phyloP scores from a whole-genome alignment of 2,329 filamentous ascomycete species.

The Periconia sp. region DNA sequence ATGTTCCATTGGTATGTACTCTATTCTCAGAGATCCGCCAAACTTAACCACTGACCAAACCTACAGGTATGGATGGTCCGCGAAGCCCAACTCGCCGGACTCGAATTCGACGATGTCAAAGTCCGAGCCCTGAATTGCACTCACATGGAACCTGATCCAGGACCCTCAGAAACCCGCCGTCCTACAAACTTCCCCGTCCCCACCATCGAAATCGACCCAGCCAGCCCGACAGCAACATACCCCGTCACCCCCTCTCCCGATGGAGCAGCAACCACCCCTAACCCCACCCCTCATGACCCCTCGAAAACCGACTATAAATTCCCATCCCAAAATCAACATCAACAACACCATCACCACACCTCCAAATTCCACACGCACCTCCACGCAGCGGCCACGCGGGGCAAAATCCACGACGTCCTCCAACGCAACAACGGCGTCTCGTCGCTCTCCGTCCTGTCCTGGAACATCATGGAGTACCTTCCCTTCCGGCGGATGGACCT shows the following conservation, averaged over 20 bases:
- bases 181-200: constrained; percentile 20
- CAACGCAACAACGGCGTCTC: constrained; percentile 63
- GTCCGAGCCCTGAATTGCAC: constrained; percentile 67
- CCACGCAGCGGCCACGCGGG: constrained; percentile 55
- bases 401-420: constrained; percentile 70
- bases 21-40: not conserved
- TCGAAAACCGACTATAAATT: not conserved
- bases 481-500: constrained; percentile 82
- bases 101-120: constrained; percentile 70
- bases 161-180: not conserved
- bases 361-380: constrained; percentile 60
- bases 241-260: too few species aligned
- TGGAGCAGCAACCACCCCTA: not conserved
- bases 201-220: constrained; percentile 36
- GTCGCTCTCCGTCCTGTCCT: constrained; percentile 60
- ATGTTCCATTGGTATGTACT: constrained; percentile 60
- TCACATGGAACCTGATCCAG: constrained; percentile 42
- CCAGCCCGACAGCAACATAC: constrained; percentile 17
- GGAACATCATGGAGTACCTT: constrained; percentile 80
- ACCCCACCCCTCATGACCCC: not conserved
- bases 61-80: constrained; percentile 62
- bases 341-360: constrained; percentile 21
- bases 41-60: not conserved
- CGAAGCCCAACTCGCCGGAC: constrained; percentile 65
- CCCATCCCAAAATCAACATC: not conserved